Conservation (phyloP, 2,329 filamentous ascomycete species). For the Verticillium zaregamsianum region DNA sequence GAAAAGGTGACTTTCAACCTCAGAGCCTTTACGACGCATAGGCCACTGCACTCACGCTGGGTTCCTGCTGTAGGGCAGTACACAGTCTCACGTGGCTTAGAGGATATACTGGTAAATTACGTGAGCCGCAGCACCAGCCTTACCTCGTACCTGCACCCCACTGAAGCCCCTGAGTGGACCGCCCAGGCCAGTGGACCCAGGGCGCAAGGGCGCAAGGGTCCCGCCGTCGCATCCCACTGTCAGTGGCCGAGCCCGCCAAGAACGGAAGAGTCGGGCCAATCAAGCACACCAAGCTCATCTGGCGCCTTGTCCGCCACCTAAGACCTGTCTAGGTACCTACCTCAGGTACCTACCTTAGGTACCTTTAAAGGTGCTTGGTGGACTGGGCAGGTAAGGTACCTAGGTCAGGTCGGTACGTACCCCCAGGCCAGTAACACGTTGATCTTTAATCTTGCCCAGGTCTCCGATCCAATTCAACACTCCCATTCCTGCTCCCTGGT, state of each 20-base stretch:
- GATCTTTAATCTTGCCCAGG: slow-evolving; percentile 1
- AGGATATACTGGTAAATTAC: too few species aligned
- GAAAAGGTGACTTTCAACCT: too few species aligned
- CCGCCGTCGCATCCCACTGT: not conserved
- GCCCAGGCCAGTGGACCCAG: not conserved
- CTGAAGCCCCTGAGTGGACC: not conserved
- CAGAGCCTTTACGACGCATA: too few species aligned
- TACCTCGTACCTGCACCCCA: too few species aligned
- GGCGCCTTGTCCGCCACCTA: not conserved
- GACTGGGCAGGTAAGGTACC: too few species aligned
- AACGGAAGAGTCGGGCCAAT: not conserved
- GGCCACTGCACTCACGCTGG: too few species aligned
- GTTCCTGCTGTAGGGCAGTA: too few species aligned
- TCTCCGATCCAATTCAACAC: not conserved
- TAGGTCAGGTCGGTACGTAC: not conserved
- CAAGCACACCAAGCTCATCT: not conserved
- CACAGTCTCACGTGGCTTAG: too few species aligned
- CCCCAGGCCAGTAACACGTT: slow-evolving; percentile 1
- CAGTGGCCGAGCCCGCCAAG: not conserved
- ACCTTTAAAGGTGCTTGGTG: not conserved
- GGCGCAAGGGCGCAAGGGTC: not conserved
- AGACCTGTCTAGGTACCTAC: not conserved
- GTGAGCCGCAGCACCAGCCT: too few species aligned
- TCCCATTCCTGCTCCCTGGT: not conserved
- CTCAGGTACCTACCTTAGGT: too few species aligned